Evolutionary conservation across 768 basidiomycete genomes (phyloP), one percentile per base, ranked within the genome.

Genomic region (Pleurotus tuber-regium): DNA sequence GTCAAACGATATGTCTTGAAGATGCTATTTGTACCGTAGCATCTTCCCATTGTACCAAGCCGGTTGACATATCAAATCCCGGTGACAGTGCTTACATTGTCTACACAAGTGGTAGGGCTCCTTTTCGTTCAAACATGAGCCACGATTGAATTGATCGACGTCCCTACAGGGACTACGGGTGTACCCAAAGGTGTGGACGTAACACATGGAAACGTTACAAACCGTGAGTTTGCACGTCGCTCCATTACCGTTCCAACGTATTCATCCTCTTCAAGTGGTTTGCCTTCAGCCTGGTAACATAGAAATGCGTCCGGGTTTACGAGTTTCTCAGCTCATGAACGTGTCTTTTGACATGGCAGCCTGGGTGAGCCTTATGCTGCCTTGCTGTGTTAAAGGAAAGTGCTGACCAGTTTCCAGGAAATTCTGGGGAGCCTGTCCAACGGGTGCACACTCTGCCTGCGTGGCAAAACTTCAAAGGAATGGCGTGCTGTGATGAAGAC

Each of bases 321-420:
- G 78, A 9, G 80, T 84, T 18, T 74, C 80, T 6, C 82, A 84
- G 57, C 66, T 84, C 19, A 72, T 85, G 65, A 83, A 84, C 55
- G 76, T 85, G 38, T 77, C 82, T 3, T 85, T 84, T 59, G 83
- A 85, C 57, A 83, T 85, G 80, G 80, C 78, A 36, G 80, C 80
- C 16, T 85, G 83, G 83, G 79, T 48, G 6, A 35, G 46, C 18
- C 3, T 21, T 35, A 7, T 36, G 24, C 33, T 43, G 52, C 52
- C 73, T 74, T 67, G 63, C 64, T n/a, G n/a, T n/a, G n/a, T 44
- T 66, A 71, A 21, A 12, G 12, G 23, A 18, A 6, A 2, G 6
- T 19, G 6, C n/a, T 48, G 24, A 44, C 10, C 23, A 7, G 23
- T 18, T 19, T 14, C 2, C 69, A 80, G 81, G 80, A 82, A 59